Conservation (phyloP, 306 rosid genomes). For the Begonia masoniana region DNA sequence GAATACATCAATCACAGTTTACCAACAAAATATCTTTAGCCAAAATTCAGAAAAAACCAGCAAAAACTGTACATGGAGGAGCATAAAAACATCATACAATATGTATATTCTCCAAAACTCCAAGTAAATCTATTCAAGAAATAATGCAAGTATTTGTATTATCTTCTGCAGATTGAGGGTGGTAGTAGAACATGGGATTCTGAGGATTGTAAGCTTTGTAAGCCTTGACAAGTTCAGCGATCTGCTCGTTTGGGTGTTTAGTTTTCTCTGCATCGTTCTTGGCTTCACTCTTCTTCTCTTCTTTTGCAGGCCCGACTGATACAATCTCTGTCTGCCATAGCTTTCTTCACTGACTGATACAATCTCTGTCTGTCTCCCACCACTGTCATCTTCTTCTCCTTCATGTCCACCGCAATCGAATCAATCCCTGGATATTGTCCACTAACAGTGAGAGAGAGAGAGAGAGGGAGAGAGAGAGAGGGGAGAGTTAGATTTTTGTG, state of each 20-base stretch:
- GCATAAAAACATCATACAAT: not conserved
- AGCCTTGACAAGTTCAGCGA: constrained; percentile 33
- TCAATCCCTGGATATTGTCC: constrained; percentile 44
- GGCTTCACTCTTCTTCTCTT: not conserved
- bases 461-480: not conserved
- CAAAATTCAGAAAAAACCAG: not conserved
- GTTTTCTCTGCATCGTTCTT: not conserved
- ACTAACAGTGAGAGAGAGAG: not conserved
- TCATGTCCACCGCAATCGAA: constrained; percentile 65
- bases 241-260: constrained; percentile 20
- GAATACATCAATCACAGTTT: no score
- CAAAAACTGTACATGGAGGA: not conserved
- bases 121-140: constrained; percentile 11
- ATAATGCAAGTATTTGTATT: constrained; percentile 66
- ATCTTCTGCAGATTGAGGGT: constrained; percentile 46
- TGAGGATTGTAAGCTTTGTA: constrained; percentile 6
- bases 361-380: no score
- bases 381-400: constrained; percentile 59
- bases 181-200: constrained; percentile 9
- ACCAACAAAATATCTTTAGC: no score
- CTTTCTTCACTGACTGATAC: no score
- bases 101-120: not conserved
- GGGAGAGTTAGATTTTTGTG: not conserved
- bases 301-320: constrained; percentile 72
- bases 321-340: constrained; percentile 47